A percentile compares a stretch with the other conserved stretches of the same genome.
These are phyloP conservation scores for Pinus albicaulis DNA, from an alignment of 75 land plant genomes.

Conservation along the genomic window DNA sequence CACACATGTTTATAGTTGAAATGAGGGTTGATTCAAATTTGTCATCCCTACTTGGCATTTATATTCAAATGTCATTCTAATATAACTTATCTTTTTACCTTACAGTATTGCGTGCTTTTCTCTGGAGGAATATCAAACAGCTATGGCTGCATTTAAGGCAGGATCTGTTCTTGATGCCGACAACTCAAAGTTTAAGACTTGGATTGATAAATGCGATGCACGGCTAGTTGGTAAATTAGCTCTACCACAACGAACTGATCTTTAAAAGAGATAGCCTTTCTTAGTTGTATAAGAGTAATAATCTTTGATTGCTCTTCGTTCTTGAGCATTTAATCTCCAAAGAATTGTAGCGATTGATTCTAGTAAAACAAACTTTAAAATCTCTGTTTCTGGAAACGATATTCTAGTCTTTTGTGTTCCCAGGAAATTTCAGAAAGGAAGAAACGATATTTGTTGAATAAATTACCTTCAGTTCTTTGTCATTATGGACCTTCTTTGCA, in stretches of 20 bases:
- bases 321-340: too few species aligned
- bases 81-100: background rate
- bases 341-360: too few species aligned
- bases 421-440: too few species aligned
- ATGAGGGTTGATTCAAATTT: too few species aligned
- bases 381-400: background rate
- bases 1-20: too few species aligned
- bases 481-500: too few species aligned
- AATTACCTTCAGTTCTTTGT: too few species aligned
- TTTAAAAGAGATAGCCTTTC: too few species aligned
- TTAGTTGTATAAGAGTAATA: too few species aligned
- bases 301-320: too few species aligned
- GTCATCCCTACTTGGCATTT: background rate
- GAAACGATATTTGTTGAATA: too few species aligned
- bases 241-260: background rate
- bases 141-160: slow-evolving; percentile 68
- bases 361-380: background rate
- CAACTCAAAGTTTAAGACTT: slow-evolving; percentile 45
- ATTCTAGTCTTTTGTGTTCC: too few species aligned
- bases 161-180: slow-evolving; percentile 50
- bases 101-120: slow-evolving; percentile 71
- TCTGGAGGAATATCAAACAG: slow-evolving; percentile 89
- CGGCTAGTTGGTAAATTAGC: slow-evolving; percentile 51
- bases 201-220: slow-evolving; percentile 74
- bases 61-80: background rate